Conservation (phyloP, 2,329 filamentous ascomycete species). For the Ramularia collo-cygni region DNA sequence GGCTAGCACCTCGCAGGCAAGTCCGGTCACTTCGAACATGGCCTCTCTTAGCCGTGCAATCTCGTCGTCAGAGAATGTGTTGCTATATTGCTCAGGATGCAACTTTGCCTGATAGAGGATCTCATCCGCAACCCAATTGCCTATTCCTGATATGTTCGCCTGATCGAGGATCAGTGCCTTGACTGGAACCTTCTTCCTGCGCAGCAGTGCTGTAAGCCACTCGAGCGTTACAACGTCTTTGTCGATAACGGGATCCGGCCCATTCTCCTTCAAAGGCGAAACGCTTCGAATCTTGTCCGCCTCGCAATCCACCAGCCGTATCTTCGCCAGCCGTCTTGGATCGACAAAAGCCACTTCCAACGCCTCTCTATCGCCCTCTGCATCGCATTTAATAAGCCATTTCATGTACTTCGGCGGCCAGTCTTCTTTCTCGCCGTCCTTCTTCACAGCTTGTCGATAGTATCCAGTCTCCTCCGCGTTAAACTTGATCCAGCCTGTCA, state of each 20-base stretch:
- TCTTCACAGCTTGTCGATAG: constrained; percentile 56
- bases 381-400: constrained; percentile 60
- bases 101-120: constrained; percentile 81
- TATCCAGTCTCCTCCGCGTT: constrained; percentile 69
- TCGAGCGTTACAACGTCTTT: constrained; percentile 66
- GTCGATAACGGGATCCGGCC: constrained; percentile 85
- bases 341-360: constrained; percentile 76
- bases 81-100: constrained; percentile 88
- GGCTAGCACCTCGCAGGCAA: constrained; percentile 68
- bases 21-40: constrained; percentile 72
- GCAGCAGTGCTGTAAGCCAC: constrained; percentile 67
- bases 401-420: constrained; percentile 94
- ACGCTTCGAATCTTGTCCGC: constrained; percentile 67
- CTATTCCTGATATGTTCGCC: constrained; percentile 80
- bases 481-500: constrained; percentile 81
- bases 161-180: constrained; percentile 88
- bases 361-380: constrained; percentile 35
- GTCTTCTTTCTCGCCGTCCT: constrained; percentile 43
- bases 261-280: constrained; percentile 81
- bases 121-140: constrained; percentile 97
- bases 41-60: constrained; percentile 64
- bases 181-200: constrained; percentile 71
- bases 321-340: constrained; percentile 66
- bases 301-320: constrained; percentile 75
- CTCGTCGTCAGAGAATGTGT: constrained; percentile 68